Percentiles rank a stretch among this genome's conserved stretches.
These are phyloP conservation scores for Aspergillus sp. DNA, from an alignment of 2,329 filamentous ascomycete genomes.

Conservation along the genomic window DNA sequence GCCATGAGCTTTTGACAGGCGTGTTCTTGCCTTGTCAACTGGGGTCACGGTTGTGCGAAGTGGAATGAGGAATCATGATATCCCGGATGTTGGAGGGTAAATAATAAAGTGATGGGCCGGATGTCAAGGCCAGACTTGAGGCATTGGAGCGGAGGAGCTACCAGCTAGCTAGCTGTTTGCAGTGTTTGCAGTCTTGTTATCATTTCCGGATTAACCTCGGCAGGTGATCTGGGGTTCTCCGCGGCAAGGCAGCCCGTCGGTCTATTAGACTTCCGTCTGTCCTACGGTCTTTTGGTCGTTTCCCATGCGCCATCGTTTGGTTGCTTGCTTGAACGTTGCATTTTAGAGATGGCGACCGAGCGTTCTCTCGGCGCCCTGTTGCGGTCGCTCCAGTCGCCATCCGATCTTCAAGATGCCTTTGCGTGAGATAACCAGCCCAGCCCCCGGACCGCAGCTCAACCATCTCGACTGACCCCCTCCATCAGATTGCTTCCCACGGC, in stretches of 20 bases:
- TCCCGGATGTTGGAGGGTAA: neutral
- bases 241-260: constrained; percentile 16
- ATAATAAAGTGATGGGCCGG: neutral
- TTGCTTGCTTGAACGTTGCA: neutral
- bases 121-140: neutral
- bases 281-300: neutral
- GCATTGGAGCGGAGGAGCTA: neutral
- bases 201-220: constrained; percentile 29
- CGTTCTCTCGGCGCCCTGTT: constrained; percentile 60
- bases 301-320: constrained; percentile 6
- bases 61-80: neutral
- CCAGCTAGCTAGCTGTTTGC: constrained; percentile 25
- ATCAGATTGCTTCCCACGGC: constrained; percentile 53
- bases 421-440: constrained; percentile 42
- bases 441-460: constrained; percentile 2
- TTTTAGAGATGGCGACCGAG: constrained; percentile 55
- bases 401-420: constrained; percentile 59
- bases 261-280: neutral
- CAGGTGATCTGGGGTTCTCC: constrained; percentile 33
- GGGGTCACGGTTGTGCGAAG: constrained; percentile 3
- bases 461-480: constrained; percentile 12
- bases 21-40: constrained; percentile 9
- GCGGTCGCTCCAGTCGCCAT: constrained; percentile 59
- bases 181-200: constrained; percentile 27
- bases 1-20: constrained; percentile 20